Evolutionary conservation across 2,329 filamentous ascomycete species (phyloP), one percentile per base, ranked within the genome.

Genomic region (Epichloe coenophiala): DNA sequence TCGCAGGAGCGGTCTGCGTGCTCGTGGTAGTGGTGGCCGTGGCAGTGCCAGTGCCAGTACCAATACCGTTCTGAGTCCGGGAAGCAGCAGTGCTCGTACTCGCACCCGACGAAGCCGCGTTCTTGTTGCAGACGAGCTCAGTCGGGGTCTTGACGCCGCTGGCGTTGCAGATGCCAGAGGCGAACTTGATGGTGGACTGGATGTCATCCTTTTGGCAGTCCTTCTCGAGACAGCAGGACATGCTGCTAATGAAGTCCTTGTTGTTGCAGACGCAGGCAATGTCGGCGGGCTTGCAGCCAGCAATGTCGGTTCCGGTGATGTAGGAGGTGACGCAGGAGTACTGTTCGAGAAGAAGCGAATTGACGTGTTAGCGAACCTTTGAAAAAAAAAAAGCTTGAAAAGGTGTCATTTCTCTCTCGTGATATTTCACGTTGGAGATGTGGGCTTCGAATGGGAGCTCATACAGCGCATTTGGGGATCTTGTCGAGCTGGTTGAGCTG

Each of bases 211-310:
- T 54, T 55, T 61, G 57, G 60, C 70, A 72, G 43, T 54, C 55
- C 36, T 59, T 57, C 41, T 59, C 58, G 47, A 72, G 61, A 56
- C 70, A 72, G 64, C 70, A 72, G 48, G 69, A 66, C 46, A 72
- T 69, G 54, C 56, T 57, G 54, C 58, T 54, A 51, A 72, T 61
- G 63, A 72, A 71, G 42, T 61, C 50, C 45, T 56, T 45, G 63
- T 70, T 70, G 58, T 57, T 59, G 64, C 70, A 72, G 58, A 72
- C 63, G 60, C 70, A 72, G 49, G 55, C 59, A 52, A 69, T 60
- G 60, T 71, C 67, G 57, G 68, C 55, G 43, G 59, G 53, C 31
- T 57, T 58, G 60, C 70, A 72, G 55, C 64, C 68, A 47, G 61
- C 68, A 49, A 72, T 66, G 39, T 56, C 55, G 19, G 49, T 56